Conservation (phyloP, 2,329 filamentous ascomycete species). For the Pseudogymnoascus sp. region DNA sequence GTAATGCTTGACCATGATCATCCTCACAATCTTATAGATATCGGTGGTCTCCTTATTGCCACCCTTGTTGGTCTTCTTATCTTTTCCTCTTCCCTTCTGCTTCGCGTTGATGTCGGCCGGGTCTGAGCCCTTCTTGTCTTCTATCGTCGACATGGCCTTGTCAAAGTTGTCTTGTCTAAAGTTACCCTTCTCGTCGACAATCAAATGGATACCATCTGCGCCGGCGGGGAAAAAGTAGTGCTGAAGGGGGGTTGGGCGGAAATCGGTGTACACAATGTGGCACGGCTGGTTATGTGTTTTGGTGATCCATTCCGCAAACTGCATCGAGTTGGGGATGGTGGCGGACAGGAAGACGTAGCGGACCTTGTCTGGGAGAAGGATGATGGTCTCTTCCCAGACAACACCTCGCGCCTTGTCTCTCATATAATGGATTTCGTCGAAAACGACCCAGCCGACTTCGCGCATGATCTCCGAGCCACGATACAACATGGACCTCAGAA, state of each 20-base stretch:
- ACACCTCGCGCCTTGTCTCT: constrained; percentile 90
- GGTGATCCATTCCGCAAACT: constrained; percentile 98
- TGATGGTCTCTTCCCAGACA: constrained; percentile 99
- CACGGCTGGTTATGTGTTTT: constrained; percentile 97
- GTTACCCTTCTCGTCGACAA: constrained; percentile 93
- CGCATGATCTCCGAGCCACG: constrained; percentile 98
- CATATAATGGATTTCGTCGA: constrained; percentile 98
- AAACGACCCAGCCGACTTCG: constrained; percentile 96
- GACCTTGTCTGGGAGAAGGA: constrained; percentile 94
- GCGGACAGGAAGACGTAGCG: constrained; percentile 97
- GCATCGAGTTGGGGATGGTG: constrained; percentile 97
- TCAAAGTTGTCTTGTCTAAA: constrained; percentile 98
- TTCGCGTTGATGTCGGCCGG: constrained; percentile 70
- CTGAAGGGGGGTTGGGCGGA: constrained; percentile 89
- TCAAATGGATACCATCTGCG: constrained; percentile 82
- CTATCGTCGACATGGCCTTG: constrained; percentile 84
- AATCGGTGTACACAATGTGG: constrained; percentile 98
- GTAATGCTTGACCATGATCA: constrained; percentile 97
- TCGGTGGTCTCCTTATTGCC: constrained; percentile 65
- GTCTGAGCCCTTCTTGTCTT: constrained; percentile 79
- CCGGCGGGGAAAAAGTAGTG: constrained; percentile 97
- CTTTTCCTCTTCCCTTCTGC: constrained; percentile 77
- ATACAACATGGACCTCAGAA: constrained; percentile 97
- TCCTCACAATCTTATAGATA: constrained; percentile 95
- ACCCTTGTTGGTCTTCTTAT: constrained; percentile 87